These are phyloP conservation scores for Colletotrichum lentis DNA, from an alignment of 2,329 filamentous ascomycete genomes.

Conservation along the genomic window DNA sequence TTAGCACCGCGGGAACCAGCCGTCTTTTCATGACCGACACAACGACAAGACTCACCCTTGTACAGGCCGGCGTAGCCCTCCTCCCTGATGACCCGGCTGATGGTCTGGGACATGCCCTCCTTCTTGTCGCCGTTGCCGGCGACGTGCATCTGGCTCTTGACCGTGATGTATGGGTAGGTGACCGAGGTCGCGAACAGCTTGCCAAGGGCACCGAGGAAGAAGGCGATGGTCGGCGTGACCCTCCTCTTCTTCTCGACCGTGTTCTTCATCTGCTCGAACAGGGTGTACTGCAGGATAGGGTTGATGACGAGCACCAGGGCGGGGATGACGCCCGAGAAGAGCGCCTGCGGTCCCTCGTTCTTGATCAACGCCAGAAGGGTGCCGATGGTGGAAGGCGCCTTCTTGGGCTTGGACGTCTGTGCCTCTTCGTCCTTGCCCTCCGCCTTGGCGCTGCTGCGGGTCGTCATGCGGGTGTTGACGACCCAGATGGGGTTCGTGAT, in stretches of 20 bases:
- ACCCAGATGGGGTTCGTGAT: conserved; percentile 99
- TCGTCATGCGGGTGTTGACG: conserved; percentile 97
- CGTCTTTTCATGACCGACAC: neutral
- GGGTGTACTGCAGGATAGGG: conserved; percentile 97
- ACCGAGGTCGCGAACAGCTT: conserved; percentile 94
- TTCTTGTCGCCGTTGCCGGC: conserved; percentile 78
- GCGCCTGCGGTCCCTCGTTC: conserved; percentile 82
- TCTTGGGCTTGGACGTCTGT: conserved; percentile 53
- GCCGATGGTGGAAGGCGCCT: conserved; percentile 76
- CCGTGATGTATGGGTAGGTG: conserved; percentile 98
- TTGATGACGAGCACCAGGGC: conserved; percentile 96
- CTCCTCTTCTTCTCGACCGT: conserved; percentile 75
- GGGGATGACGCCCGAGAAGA: conserved; percentile 92
- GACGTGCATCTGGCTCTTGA: conserved; percentile 98
- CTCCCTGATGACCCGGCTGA: conserved; percentile 81
- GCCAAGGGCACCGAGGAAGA: conserved; percentile 89
- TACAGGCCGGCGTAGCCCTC: conserved; percentile 94
- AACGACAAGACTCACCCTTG: conserved; percentile 64
- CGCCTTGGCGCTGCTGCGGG: conserved; percentile 64
- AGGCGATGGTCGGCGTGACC: conserved; percentile 86
- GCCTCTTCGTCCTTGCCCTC: conserved; percentile 51
- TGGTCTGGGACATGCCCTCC: conserved; percentile 80
- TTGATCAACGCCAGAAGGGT: conserved; percentile 82
- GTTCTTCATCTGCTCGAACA: conserved; percentile 99
- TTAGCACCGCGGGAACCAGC: conserved; percentile 33